Conservation (phyloP, 1,284 basidiomycete genomes). For the Ceratobasidium sp. region DNA sequence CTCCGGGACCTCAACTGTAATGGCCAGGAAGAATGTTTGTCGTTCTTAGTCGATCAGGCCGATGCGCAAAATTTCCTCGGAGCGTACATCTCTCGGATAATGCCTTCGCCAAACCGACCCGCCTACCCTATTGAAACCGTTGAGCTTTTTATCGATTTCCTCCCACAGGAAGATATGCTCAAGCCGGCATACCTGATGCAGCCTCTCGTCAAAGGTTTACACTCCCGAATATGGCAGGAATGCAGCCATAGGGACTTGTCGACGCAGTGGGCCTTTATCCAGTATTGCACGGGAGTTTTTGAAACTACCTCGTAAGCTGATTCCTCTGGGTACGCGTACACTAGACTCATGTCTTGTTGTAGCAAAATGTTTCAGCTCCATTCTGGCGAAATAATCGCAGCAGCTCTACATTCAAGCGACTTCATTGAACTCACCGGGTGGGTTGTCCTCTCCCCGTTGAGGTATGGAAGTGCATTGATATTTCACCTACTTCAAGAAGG, state of each 20-base stretch:
- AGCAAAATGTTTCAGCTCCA: not conserved
- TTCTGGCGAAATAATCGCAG: not conserved
- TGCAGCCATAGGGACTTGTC: not conserved
- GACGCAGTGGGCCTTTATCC: not conserved
- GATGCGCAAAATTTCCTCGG: not conserved
- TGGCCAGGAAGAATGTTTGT: not conserved
- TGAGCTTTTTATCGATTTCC: not conserved
- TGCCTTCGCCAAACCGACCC: not conserved
- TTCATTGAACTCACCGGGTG: not conserved
- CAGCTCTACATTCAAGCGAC: not conserved
- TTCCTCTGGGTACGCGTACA: not conserved
- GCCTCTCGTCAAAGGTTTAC: not conserved
- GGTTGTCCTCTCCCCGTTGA: not conserved
- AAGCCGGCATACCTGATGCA: not conserved
- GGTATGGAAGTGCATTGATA: not conserved
- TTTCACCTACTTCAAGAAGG: not conserved
- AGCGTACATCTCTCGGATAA: not conserved
- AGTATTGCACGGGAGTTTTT: not conserved
- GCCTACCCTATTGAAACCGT: not conserved
- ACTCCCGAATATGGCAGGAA: constrained; percentile 2
- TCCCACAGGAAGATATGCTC: not conserved
- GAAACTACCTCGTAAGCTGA: not conserved
- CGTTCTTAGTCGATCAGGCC: not conserved
- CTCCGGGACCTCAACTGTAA: not conserved
- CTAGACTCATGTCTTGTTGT: not conserved